Percentiles rank a stretch among this genome's conserved stretches.
Evolutionary conservation across 1,284 basidiomycete species (phyloP).

Genomic region (Irpex sp.): DNA sequence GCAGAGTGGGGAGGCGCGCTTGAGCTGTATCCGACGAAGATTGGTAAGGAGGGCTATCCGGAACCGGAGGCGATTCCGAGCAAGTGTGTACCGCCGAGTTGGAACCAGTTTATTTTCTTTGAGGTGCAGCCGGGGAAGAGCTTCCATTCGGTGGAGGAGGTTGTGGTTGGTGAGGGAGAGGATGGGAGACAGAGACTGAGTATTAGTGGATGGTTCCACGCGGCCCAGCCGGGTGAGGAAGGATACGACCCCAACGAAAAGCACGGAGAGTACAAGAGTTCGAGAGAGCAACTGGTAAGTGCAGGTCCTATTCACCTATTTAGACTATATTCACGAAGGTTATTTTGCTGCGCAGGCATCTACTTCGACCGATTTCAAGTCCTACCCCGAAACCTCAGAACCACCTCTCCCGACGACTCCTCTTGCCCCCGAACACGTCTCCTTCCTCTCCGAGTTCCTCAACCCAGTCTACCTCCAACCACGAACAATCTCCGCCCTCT

Average conservation of each 20-base stretch:
- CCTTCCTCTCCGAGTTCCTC: constrained; percentile 79
- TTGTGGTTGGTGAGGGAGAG: constrained; percentile 72
- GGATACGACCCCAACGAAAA: constrained; percentile 62
- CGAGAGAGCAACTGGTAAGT: constrained; percentile 78
- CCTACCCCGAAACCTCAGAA: constrained; percentile 47
- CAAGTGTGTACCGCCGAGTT: constrained; percentile 74
- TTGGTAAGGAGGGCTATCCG: constrained; percentile 42
- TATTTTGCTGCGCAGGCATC: constrained; percentile 40
- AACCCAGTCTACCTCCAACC: constrained; percentile 89
- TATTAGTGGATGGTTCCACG: constrained; percentile 97
- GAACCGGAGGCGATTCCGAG: constrained; percentile 64
- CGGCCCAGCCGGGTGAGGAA: constrained; percentile 87
- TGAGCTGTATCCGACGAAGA: constrained; percentile 83
- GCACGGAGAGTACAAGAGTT: constrained; percentile 53
- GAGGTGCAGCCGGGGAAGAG: constrained; percentile 87
- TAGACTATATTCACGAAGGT: neutral
- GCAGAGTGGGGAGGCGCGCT: constrained; percentile 91
- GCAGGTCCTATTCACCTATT: neutral
- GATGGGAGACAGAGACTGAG: constrained; percentile 77
- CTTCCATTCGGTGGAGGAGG: constrained; percentile 98
- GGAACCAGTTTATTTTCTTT: constrained; percentile 98
- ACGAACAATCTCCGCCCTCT: constrained; percentile 79
- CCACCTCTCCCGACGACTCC: constrained; percentile 46
- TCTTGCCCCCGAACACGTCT: constrained; percentile 58
- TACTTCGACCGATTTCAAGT: constrained; percentile 55